Evolutionary conservation across 2,329 filamentous ascomycete genomes (phyloP).

Genomic region (Penicillium brevicompactum): DNA sequence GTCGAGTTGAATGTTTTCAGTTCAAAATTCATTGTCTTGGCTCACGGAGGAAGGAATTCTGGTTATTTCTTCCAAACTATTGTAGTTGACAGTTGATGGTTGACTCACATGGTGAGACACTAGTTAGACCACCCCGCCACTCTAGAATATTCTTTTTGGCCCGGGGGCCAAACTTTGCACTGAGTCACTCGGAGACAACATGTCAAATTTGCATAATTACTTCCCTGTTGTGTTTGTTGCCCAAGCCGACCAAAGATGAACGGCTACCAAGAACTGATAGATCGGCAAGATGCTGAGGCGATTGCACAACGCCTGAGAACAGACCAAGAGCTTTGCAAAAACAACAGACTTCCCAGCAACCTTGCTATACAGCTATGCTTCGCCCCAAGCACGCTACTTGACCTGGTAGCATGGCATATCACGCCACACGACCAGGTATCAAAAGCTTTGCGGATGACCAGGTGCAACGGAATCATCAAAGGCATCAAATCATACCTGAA

Average conservation of each 20-base stretch:
- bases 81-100: background rate
- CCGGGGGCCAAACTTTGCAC: background rate
- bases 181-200: background rate
- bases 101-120: background rate
- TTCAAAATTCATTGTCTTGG: background rate
- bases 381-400: slow-evolving; percentile 5
- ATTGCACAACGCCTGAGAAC: slow-evolving; percentile 21
- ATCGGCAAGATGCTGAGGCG: slow-evolving; percentile 12
- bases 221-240: no score
- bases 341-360: slow-evolving; percentile 20
- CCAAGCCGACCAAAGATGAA: background rate
- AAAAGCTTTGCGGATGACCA: slow-evolving; percentile 6
- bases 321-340: slow-evolving; percentile 33
- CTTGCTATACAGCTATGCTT: slow-evolving; percentile 21
- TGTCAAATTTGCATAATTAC: no score
- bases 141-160: background rate
- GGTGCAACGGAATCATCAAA: slow-evolving; percentile 21
- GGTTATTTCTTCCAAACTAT: background rate
- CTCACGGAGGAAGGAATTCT: no score
- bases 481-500: slow-evolving; percentile 19
- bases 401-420: slow-evolving; percentile 16
- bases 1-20: background rate
- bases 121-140: no score
- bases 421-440: slow-evolving; percentile 12
- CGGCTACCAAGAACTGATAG: background rate